phyloP scores from a whole-genome alignment of 2,329 filamentous ascomycete species.

The Colletotrichum brevisporum region DNA sequence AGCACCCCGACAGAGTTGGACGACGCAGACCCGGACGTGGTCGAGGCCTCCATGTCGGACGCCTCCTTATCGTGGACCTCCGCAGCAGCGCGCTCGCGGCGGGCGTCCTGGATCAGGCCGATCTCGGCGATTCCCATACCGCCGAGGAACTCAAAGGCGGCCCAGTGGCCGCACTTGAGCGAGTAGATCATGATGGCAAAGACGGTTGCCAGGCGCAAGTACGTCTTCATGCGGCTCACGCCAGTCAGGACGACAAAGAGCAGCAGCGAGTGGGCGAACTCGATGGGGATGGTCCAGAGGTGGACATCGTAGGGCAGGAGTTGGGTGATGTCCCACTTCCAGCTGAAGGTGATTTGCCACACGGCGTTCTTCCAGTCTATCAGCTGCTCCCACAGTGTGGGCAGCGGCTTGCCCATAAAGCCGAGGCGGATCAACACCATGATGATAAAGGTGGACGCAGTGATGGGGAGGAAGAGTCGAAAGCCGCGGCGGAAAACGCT shows the following conservation, averaged over 20 bases:
- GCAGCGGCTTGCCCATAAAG: constrained; percentile 46
- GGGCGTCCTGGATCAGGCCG: constrained; percentile 52
- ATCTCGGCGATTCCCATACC: constrained; percentile 62
- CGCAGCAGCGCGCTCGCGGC: constrained; percentile 18
- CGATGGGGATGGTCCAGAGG: constrained; percentile 64
- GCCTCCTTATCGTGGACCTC: constrained; percentile 40
- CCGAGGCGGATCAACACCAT: constrained; percentile 52
- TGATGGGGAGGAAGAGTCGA: constrained; percentile 61
- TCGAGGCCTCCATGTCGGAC: constrained; percentile 30
- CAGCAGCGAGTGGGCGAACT: constrained; percentile 61
- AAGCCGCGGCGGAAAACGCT: constrained; percentile 62
- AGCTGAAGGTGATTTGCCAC: constrained; percentile 45
- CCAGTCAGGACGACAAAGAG: constrained; percentile 57
- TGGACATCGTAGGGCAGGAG: constrained; percentile 56
- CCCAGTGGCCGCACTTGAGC: constrained; percentile 57
- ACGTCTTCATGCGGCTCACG: constrained; percentile 51
- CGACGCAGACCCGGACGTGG: constrained; percentile 2
- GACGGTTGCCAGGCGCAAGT: constrained; percentile 49
- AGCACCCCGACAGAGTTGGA: constrained; percentile 32
- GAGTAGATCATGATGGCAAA: constrained; percentile 55
- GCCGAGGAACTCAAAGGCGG: constrained; percentile 60
- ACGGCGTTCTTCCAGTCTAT: constrained; percentile 46
- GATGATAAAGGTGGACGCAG: constrained; percentile 58
- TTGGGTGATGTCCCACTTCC: constrained; percentile 48
- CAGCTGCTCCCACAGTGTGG: constrained; percentile 45